These are phyloP conservation scores for Albugo laibachii DNA, from an alignment of 352 stramenopile genomes.

Conservation along the genomic window DNA sequence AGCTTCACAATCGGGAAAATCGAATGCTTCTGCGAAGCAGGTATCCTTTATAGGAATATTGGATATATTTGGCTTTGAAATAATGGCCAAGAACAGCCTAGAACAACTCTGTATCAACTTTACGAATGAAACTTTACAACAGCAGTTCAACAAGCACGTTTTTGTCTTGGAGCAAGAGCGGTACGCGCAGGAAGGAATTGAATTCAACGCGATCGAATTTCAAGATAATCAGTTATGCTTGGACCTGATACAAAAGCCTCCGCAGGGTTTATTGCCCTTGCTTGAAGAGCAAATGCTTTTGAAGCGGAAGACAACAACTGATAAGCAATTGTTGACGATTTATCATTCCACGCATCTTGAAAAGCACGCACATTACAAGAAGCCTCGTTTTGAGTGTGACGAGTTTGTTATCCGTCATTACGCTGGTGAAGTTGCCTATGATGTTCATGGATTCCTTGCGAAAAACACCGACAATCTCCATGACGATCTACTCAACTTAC, in stretches of 20 bases:
- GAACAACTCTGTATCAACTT: conserved; percentile 87
- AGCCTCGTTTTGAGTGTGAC: conserved; percentile 60
- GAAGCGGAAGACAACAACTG: conserved; percentile 56
- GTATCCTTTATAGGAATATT: conserved; percentile 74
- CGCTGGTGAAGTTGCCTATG: conserved; percentile 62
- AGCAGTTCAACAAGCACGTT: conserved; percentile 80
- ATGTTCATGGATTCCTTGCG: conserved; percentile 63
- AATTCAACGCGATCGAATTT: conserved; percentile 60
- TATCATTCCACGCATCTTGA: conserved; percentile 61
- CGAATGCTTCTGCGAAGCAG: not conserved
- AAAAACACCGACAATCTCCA: conserved; percentile 84
- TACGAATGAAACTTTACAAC: conserved; percentile 79
- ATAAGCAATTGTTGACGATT: conserved; percentile 68
- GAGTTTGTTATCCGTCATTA: conserved; percentile 78
- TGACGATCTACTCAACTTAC: conserved; percentile 63
- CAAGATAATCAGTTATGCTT: conserved; percentile 64
- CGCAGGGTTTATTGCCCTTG: conserved; percentile 51
- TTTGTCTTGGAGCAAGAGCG: conserved; percentile 69
- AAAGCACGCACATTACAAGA: conserved; percentile 44
- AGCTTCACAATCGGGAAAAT: not conserved
- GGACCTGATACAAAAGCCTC: conserved; percentile 67
- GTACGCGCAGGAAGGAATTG: conserved; percentile 56
- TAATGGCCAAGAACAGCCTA: conserved; percentile 74
- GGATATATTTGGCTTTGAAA: conserved; percentile 85
- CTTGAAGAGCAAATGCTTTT: conserved; percentile 78